Percentiles rank a stretch among this genome's conserved stretches.
Evolutionary conservation across 2,329 filamentous ascomycete species (phyloP).

Genomic region (Coniochaeta hoffmannii): DNA sequence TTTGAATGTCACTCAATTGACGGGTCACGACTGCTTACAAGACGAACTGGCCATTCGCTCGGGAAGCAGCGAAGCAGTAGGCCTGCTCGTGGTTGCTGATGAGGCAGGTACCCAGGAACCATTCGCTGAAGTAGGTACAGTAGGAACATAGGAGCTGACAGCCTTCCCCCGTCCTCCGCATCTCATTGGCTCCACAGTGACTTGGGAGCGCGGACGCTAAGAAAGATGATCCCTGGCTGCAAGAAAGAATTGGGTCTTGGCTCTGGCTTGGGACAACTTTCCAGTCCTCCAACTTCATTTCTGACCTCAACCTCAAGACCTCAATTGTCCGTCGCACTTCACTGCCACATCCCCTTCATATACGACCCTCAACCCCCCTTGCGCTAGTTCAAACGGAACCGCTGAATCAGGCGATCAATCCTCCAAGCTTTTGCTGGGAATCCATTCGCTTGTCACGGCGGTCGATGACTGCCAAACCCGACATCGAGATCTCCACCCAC

Average conservation of each 20-base stretch:
- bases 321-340: not conserved
- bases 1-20: not conserved
- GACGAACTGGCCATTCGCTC: not conserved
- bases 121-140: not conserved
- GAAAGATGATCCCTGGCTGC: not conserved
- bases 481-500: not conserved
- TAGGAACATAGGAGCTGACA: not conserved
- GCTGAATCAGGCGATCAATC: not conserved
- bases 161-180: not conserved
- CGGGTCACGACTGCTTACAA: not conserved
- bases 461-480: not conserved
- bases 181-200: not conserved
- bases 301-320: constrained; percentile 1
- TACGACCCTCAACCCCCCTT: not conserved
- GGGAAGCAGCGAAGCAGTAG: not conserved
- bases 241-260: not conserved
- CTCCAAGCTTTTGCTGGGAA: not conserved
- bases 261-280: constrained; percentile 4
- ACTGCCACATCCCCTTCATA: not conserved
- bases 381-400: not conserved
- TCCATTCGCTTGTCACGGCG: not conserved
- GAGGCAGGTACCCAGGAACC: not conserved
- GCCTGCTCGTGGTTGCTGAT: too few species aligned
- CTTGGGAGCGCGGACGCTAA: not conserved
- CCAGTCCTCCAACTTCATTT: constrained; percentile 1